Percentiles rank a stretch among this genome's conserved stretches.
Evolutionary conservation across 148 eudicot genomes (phyloP).

Genomic region (Beta vulgaris): DNA sequence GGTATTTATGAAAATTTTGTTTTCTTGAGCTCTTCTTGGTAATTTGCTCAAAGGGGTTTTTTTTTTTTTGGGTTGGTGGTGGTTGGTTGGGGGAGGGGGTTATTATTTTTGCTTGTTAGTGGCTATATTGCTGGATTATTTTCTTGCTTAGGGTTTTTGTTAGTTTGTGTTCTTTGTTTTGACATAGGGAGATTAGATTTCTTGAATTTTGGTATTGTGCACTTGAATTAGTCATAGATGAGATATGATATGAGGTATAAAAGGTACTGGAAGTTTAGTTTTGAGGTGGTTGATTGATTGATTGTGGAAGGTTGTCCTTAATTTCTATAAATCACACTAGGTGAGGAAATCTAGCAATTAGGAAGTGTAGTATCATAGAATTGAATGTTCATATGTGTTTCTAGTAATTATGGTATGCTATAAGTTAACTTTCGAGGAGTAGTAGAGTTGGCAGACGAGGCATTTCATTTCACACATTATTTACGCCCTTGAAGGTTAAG

Average conservation of each 20-base stretch:
- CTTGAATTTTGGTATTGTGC: not conserved
- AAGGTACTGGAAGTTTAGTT: not conserved
- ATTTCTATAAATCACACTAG: not conserved
- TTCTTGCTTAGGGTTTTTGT: constrained; percentile 5
- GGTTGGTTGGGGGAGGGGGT: no score
- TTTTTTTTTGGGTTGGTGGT: not conserved
- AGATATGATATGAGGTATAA: not conserved
- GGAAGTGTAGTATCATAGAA: not conserved
- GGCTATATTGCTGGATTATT: not conserved
- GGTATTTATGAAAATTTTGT: not conserved
- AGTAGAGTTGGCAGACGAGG: not conserved
- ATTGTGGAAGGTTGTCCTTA: not conserved
- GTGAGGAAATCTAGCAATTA: not conserved
- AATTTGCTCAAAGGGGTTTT: no score
- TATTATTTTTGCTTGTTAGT: not conserved
- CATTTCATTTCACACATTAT: not conserved
- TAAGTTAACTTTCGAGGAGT: not conserved
- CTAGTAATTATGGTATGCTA: not conserved
- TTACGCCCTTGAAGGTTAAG: not conserved
- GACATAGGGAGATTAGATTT: not conserved
- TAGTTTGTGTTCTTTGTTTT: not conserved
- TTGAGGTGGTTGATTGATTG: not conserved
- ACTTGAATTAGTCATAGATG: not conserved
- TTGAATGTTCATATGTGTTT: not conserved
- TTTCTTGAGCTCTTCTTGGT: no score